Percentiles rank a stretch among this genome's conserved stretches.
phyloP scores from a whole-genome alignment of 208 protist species.

The Leishmania martiniquensis region DNA sequence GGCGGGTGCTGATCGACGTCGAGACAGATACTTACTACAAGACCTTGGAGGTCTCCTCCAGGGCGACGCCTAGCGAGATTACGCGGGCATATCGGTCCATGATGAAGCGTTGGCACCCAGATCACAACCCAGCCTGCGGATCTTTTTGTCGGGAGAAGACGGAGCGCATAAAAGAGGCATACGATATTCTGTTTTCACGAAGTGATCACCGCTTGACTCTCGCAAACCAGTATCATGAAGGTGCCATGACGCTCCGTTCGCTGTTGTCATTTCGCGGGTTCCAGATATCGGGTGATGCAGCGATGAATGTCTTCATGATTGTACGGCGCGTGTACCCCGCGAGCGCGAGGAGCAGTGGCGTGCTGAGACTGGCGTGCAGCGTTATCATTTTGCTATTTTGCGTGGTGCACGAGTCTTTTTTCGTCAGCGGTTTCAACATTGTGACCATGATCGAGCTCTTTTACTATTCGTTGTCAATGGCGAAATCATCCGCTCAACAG shows the following conservation, averaged over 20 bases:
- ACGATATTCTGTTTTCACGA: conserved; percentile 73
- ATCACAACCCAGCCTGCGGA: conserved; percentile 77
- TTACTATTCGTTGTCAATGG: conserved; percentile 50
- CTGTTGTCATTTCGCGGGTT: conserved; percentile 82
- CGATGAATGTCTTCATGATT: conserved; percentile 57
- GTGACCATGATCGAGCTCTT: conserved; percentile 65
- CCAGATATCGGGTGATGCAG: conserved; percentile 64
- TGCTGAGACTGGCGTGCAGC: conserved; percentile 39
- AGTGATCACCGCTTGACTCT: conserved; percentile 62
- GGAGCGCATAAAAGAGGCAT: conserved; percentile 76
- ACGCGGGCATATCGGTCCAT: conserved; percentile 79
- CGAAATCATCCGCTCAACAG: conserved; percentile 53
- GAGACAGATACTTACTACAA: conserved; percentile 67
- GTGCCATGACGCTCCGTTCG: conserved; percentile 63
- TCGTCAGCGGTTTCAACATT: conserved; percentile 60
- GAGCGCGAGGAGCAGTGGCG: conserved; percentile 11
- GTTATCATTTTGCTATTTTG: conserved; percentile 63
- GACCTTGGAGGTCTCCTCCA: conserved; percentile 46
- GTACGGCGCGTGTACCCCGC: conserved; percentile 14
- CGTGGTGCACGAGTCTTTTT: conserved; percentile 58
- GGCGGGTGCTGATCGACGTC: conserved; percentile 78
- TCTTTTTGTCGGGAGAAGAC: conserved; percentile 60
- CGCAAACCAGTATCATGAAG: conserved; percentile 66
- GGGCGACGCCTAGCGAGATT: conserved; percentile 53
- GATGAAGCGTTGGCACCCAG: conserved; percentile 83